These are phyloP conservation scores for Lichenothelia convexa DNA, from an alignment of 495 filamentous ascomycete genomes.

Conservation along the genomic window DNA sequence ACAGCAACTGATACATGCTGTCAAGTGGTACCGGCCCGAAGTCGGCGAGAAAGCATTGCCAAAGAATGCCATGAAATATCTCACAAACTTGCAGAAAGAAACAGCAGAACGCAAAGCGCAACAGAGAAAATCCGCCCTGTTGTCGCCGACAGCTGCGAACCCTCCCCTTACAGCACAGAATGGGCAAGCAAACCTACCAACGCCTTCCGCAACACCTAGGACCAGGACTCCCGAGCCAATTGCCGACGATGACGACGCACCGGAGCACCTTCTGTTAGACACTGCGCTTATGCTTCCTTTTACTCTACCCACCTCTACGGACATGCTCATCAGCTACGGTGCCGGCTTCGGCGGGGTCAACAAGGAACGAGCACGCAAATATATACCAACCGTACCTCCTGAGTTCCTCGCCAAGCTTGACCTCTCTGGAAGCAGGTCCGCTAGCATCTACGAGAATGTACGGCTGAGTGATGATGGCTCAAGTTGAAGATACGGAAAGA, in stretches of 20 bases:
- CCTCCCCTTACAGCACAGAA: neutral
- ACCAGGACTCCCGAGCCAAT: neutral
- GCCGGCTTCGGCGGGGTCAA: conserved; percentile 89
- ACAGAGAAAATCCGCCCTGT: conserved; percentile 18
- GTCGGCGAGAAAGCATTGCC: conserved; percentile 85
- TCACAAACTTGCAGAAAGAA: conserved; percentile 64
- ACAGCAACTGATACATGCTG: conserved; percentile 79
- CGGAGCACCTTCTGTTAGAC: conserved; percentile 62
- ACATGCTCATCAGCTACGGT: conserved; percentile 91
- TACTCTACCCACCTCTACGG: conserved; percentile 80
- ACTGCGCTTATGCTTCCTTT: conserved; percentile 89
- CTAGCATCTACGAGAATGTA: conserved; percentile 8
- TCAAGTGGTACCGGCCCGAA: conserved; percentile 82
- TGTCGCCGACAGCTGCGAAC: conserved; percentile 8
- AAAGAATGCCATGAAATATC: conserved; percentile 71
- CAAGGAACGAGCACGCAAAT: conserved; percentile 78
- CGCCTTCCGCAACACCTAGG: conserved; percentile 1
- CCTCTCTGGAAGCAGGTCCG: conserved; percentile 24
- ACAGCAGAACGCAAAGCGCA: conserved; percentile 35
- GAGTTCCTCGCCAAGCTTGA: conserved; percentile 88
- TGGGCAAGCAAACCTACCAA: conserved; percentile 4
- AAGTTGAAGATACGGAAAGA: too few species aligned
- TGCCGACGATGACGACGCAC: conserved; percentile 34
- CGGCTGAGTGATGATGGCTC: conserved; percentile 7
- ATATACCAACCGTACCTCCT: conserved; percentile 86